Conservation (phyloP, 495 filamentous ascomycete genomes). For the Aspergillus incahuasiensis region DNA sequence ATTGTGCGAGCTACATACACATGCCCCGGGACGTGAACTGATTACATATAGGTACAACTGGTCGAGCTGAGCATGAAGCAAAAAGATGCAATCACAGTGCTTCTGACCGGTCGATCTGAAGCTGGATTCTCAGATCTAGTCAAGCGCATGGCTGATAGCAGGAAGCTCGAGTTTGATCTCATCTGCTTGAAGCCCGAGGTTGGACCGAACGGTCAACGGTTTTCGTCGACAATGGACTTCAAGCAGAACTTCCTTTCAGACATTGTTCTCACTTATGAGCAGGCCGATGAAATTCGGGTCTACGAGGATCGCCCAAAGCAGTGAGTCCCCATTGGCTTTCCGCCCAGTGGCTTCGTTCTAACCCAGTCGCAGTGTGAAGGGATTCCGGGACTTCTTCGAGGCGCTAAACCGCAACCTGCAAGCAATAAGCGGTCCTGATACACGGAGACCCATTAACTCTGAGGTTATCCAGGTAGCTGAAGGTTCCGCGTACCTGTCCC, state of each 20-base stretch:
- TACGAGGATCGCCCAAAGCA: slow-evolving; percentile 65
- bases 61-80: slow-evolving; percentile 80
- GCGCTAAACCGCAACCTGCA: slow-evolving; percentile 59
- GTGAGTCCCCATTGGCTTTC: slow-evolving; percentile 36
- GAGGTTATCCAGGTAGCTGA: slow-evolving; percentile 90
- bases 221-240: slow-evolving; percentile 75
- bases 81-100: slow-evolving; percentile 77
- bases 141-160: slow-evolving; percentile 75
- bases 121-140: slow-evolving; percentile 70
- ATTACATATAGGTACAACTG: slow-evolving; percentile 58
- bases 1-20: slow-evolving; percentile 48
- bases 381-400: slow-evolving; percentile 76
- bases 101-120: slow-evolving; percentile 86
- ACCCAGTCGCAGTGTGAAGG: slow-evolving; percentile 52
- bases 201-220: slow-evolving; percentile 70
- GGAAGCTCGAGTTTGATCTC: slow-evolving; percentile 80
- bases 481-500: slow-evolving; percentile 68
- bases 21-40: slow-evolving; percentile 17
- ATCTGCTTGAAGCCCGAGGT: slow-evolving; percentile 82
- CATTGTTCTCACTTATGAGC: slow-evolving; percentile 75
- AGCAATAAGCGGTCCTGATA: slow-evolving; percentile 23
- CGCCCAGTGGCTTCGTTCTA: slow-evolving; percentile 6
- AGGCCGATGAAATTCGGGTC: slow-evolving; percentile 73
- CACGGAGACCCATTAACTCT: slow-evolving; percentile 58
- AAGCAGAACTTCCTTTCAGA: slow-evolving; percentile 80